phyloP scores from a whole-genome alignment of 768 basidiomycete species.

The Amanita pallidorosea region DNA sequence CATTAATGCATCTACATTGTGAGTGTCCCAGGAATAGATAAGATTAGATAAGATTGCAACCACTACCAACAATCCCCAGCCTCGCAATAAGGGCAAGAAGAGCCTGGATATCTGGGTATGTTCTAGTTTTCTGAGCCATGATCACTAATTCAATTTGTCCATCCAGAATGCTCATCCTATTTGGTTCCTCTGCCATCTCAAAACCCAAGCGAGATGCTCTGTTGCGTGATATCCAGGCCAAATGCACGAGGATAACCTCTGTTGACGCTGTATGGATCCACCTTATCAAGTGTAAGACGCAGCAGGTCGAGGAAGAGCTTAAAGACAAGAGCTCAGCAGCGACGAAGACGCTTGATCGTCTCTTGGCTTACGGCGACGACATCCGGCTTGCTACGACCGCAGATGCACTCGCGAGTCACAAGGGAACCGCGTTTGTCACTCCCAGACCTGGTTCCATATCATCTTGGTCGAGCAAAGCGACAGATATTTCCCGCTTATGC shows the following conservation, averaged over 20 bases:
- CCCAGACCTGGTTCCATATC: conserved; percentile 89
- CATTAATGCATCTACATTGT: too few species aligned
- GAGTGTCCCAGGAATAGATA: too few species aligned
- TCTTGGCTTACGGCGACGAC: conserved; percentile 83
- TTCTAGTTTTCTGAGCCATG: not conserved
- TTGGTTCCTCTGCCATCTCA: conserved; percentile 71
- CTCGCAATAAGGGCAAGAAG: too few species aligned
- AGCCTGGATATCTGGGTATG: too few species aligned
- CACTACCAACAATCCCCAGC: too few species aligned
- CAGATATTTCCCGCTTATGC: conserved; percentile 87
- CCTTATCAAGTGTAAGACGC: conserved; percentile 56
- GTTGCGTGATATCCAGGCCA: conserved; percentile 44
- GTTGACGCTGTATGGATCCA: conserved; percentile 85
- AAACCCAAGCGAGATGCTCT: conserved; percentile 58
- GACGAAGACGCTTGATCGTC: conserved; percentile 47
- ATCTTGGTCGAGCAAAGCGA: conserved; percentile 99
- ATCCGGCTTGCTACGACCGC: conserved; percentile 36
- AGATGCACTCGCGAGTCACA: conserved; percentile 20
- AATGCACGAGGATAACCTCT: conserved; percentile 41
- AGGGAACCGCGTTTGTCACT: conserved; percentile 56
- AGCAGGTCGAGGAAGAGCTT: conserved; percentile 36
- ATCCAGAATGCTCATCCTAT: conserved; percentile 59
- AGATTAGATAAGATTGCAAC: conserved; percentile 12
- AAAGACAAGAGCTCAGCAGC: conserved; percentile 28
- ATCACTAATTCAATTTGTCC: not conserved